A percentile compares a stretch with the other conserved stretches of the same genome.
Evolutionary conservation across 225 moss, liverwort and hornwort genomes (phyloP).

Genomic region (Straminergon stramineum): DNA sequence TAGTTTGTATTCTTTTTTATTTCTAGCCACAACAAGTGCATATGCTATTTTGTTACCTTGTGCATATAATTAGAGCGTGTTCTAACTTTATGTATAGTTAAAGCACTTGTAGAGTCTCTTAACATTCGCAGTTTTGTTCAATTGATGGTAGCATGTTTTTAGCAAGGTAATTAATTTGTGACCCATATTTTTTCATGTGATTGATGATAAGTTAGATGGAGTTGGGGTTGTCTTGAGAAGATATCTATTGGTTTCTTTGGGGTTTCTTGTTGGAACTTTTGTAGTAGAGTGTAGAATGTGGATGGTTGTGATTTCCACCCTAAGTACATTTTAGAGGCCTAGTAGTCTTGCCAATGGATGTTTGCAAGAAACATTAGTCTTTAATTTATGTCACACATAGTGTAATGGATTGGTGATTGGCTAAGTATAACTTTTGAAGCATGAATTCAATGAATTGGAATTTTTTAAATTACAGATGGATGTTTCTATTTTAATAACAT

Average conservation of each 20-base stretch:
- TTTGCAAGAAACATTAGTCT: too few species aligned
- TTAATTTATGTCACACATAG: too few species aligned
- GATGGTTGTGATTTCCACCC: not conserved
- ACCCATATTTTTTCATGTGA: not conserved
- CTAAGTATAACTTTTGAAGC: not conserved
- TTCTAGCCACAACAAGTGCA: too few species aligned
- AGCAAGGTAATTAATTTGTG: not conserved
- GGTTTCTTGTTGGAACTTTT: not conserved
- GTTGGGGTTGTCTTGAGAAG: not conserved
- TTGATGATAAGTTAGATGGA: not conserved
- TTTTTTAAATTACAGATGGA: too few species aligned
- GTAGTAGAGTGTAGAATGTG: rapidly evolving
- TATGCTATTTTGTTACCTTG: rapidly evolving
- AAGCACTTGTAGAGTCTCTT: not conserved
- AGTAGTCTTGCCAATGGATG: not conserved
- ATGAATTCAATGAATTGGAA: not conserved
- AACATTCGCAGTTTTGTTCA: not conserved
- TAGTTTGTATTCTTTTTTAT: too few species aligned
- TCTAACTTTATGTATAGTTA: not conserved
- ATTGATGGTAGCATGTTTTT: not conserved
- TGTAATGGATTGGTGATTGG: too few species aligned
- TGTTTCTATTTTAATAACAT: not conserved
- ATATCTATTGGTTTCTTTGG: rapidly evolving
- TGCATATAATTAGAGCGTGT: too few species aligned
- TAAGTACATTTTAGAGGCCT: not conserved